Evolutionary conservation across 805 yeast species (phyloP).

Genomic region (Candida piceae): DNA sequence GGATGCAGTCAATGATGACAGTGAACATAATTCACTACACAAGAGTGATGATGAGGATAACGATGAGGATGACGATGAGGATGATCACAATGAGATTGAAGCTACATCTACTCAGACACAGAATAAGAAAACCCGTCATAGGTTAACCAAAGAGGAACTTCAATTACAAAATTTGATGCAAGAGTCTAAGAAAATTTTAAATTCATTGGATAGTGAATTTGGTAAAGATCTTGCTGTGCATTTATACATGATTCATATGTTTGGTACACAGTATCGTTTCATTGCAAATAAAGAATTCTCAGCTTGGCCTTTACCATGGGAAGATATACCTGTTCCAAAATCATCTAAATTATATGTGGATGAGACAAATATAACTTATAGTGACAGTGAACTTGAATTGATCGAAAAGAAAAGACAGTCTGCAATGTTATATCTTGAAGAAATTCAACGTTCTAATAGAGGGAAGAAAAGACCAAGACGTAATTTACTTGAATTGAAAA

Average conservation of each 20-base stretch:
- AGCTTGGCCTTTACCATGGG: constrained; percentile 51
- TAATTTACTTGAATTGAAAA: constrained; percentile 8
- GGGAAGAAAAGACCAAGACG: constrained; percentile 9
- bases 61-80: too few species aligned
- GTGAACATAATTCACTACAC: too few species aligned
- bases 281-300: constrained; percentile 43
- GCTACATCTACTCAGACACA: too few species aligned
- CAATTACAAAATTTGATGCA: constrained; percentile 7
- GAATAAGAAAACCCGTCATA: too few species aligned
- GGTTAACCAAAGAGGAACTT: too few species aligned
- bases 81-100: too few species aligned
- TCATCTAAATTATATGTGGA: constrained; percentile 24
- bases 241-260: constrained; percentile 51
- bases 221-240: constrained; percentile 58
- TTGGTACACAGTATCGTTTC: constrained; percentile 32
- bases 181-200: constrained; percentile 22
- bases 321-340: constrained; percentile 35
- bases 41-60: too few species aligned
- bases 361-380: constrained; percentile 5
- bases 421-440: not conserved
- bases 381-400: not conserved
- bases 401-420: not conserved
- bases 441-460: not conserved
- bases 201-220: constrained; percentile 44
- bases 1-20: too few species aligned